phyloP scores from a whole-genome alignment of 1,139 yeast species.

The Taphrina betulina region DNA sequence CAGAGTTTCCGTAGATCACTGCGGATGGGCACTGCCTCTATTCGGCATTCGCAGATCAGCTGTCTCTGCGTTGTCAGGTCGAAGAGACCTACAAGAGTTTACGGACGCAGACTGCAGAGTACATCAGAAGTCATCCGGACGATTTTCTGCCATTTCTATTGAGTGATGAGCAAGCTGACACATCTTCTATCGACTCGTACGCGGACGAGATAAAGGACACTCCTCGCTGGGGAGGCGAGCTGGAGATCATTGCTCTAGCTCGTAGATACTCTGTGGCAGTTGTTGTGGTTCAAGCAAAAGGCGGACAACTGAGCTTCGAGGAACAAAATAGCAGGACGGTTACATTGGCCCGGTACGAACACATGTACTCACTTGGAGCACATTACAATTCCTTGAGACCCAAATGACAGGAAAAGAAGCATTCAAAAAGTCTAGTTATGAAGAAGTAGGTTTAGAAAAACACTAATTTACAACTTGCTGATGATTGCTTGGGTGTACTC shows the following conservation, averaged over 20 bases:
- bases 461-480: slow-evolving; percentile 40
- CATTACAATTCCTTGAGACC: slow-evolving; percentile 79
- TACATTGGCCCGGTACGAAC: slow-evolving; percentile 72
- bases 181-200: slow-evolving; percentile 67
- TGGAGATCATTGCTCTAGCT: slow-evolving; percentile 81
- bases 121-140: slow-evolving; percentile 62
- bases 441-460: no score
- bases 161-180: slow-evolving; percentile 64
- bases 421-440: neutral
- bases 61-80: slow-evolving; percentile 53
- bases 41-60: slow-evolving; percentile 79
- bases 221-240: slow-evolving; percentile 94
- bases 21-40: slow-evolving; percentile 96
- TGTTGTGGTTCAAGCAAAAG: slow-evolving; percentile 73
- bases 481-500: slow-evolving; percentile 85
- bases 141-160: slow-evolving; percentile 78
- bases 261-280: slow-evolving; percentile 67
- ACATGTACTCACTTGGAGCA: slow-evolving; percentile 86
- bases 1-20: slow-evolving; percentile 47
- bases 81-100: slow-evolving; percentile 53
- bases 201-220: slow-evolving; percentile 65
- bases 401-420: neutral
- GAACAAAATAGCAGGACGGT: slow-evolving; percentile 54
- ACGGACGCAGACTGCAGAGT: slow-evolving; percentile 63
- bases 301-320: slow-evolving; percentile 60